Evolutionary conservation across 345 rosid species (phyloP), one percentile per base, ranked within the genome.

Genomic region (Carallia pectinifolia): DNA sequence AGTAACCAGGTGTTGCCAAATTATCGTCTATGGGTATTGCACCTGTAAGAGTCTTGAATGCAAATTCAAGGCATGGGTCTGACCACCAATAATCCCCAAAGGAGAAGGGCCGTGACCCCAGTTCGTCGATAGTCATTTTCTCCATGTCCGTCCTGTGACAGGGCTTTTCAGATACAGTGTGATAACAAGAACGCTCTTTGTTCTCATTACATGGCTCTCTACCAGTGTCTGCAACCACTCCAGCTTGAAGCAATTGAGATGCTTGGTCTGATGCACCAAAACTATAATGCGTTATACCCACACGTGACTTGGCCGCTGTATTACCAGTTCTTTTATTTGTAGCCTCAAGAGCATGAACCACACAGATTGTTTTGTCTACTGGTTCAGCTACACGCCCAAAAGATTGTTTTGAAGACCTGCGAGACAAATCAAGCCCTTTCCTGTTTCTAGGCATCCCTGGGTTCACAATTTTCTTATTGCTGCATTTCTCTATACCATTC

Each of bases 41-140:
- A 44, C 72, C 85, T 27, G 82, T 72, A 68, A 81, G 74, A 58
- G 87, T 86, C 82, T 83, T 86, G 76, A 78, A 81, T 55, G 93
- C 79, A 59, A 79, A 86, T 66, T 81, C 62, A 12, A 81, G 80
- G 69, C 82, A 70, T 3, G 85, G 85, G 47, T 80, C 81, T 36
- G 81, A 74, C 86, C 87, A 74, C 87, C 88, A 85, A 70, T 62
- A 76, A 52, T 72, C 80, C 31, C 60, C 73, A 36, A 54, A 71
- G 29, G 84, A 47, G 69, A 73, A 55, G 38, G 55, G 53, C 23
- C 16, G 55, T 44, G 58, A 53, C 34, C 62, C 76, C 52, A 70
- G 58, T 61, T 68, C 76, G 64, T 78, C 69, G 23, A 13, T 55
- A 37, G 54, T 48, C 12, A 29, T 58, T 61, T 64, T 67, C 38